Evolutionary conservation across 345 rosid species (phyloP).

Genomic region (Physaria fendleri): DNA sequence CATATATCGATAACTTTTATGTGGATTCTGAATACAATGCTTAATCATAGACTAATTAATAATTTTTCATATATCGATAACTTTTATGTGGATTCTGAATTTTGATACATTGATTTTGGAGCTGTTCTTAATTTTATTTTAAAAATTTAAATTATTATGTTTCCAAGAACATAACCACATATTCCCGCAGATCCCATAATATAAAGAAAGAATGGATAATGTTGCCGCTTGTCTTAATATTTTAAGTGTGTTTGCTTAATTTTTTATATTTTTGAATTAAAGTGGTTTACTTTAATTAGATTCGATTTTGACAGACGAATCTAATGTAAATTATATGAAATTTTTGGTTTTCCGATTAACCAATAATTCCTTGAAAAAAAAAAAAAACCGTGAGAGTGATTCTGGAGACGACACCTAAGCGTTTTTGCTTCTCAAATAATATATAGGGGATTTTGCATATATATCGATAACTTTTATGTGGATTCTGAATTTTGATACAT

Average conservation of each 20-base stretch:
- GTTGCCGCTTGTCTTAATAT: conserved; percentile 1
- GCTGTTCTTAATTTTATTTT: conserved; percentile 1
- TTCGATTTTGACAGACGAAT: not conserved
- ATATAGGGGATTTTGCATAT: no score
- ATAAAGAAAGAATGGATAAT: not conserved
- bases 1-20: conserved; percentile 25
- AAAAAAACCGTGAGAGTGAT: no score
- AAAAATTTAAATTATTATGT: not conserved
- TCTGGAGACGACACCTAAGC: no score
- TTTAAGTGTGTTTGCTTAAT: not conserved
- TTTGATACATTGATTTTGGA: conserved; percentile 1
- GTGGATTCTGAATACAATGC: no score
- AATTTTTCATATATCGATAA: conserved; percentile 13
- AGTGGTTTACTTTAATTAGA: not conserved
- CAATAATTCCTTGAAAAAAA: no score
- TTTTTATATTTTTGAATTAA: not conserved
- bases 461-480: conserved; percentile 27
- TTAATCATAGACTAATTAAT: not conserved
- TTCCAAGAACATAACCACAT: conserved; percentile 18
- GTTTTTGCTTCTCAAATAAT: no score
- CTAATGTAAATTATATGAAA: not conserved
- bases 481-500: conserved; percentile 7
- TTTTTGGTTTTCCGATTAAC: not conserved
- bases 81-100: conserved; percentile 23
- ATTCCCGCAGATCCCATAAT: conserved; percentile 10